Evolutionary conservation across 1,284 basidiomycete species (phyloP).

Genomic region (Rhodofomes roseus): DNA sequence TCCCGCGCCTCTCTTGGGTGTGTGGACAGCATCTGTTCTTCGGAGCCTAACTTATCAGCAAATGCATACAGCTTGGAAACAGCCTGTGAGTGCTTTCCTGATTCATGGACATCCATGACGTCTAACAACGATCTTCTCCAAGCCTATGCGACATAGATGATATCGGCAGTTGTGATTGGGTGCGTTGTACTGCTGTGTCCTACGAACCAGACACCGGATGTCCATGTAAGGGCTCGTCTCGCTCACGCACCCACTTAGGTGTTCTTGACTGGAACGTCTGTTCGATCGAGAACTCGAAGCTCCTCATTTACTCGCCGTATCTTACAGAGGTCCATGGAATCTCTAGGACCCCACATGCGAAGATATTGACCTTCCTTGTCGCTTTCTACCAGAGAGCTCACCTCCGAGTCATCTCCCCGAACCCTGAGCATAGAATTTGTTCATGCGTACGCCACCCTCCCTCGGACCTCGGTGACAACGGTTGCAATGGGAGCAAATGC

Average conservation of each 20-base stretch:
- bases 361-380: too few species aligned
- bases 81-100: not conserved
- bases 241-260: not conserved
- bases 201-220: not conserved
- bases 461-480: too few species aligned
- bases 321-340: too few species aligned
- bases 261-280: not conserved
- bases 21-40: not conserved
- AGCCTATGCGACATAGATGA: not conserved
- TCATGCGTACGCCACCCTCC: too few species aligned
- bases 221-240: not conserved
- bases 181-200: not conserved
- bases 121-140: not conserved
- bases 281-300: not conserved
- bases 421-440: too few species aligned
- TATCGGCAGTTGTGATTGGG: not conserved
- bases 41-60: too few species aligned
- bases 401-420: too few species aligned
- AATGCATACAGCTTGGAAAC: too few species aligned
- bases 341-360: too few species aligned
- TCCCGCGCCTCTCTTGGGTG: too few species aligned
- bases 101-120: not conserved
- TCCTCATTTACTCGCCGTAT: not conserved
- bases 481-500: too few species aligned
- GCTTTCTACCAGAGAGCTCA: too few species aligned